Percentiles rank a stretch among this genome's conserved stretches.
Conservation (phyloP, 73 alveolate species). For the Tetrahymena thermophila region DNA sequence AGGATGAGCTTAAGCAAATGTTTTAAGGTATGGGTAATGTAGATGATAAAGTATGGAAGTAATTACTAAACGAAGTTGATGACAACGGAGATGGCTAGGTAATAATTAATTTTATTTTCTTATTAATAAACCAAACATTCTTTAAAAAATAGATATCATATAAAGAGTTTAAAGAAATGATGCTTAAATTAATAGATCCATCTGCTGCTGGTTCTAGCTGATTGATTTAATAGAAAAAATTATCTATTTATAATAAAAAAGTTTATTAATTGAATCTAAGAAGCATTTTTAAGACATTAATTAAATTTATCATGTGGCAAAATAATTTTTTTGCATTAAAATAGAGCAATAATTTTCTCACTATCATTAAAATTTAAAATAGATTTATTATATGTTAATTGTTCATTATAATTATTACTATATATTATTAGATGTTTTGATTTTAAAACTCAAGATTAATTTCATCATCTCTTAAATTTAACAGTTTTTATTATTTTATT, state of each 20-base stretch:
- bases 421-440: too few species aligned
- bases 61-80: conserved; percentile 62
- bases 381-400: neutral
- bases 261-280: too few species aligned
- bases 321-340: neutral
- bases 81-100: conserved; percentile 61
- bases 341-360: neutral
- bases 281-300: neutral
- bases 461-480: too few species aligned
- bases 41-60: conserved; percentile 64
- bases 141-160: neutral
- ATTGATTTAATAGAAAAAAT: neutral
- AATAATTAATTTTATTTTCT: neutral
- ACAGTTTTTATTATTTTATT: too few species aligned
- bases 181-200: neutral
- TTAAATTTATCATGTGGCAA: neutral
- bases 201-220: neutral
- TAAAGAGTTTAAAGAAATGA: neutral
- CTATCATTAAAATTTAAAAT: too few species aligned
- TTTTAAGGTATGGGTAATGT: conserved; percentile 25
- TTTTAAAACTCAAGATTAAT: too few species aligned
- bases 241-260: too few species aligned
- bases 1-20: conserved; percentile 44
- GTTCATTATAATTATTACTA: too few species aligned
- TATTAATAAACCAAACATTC: neutral